Conservation (phyloP, 2,329 filamentous ascomycete genomes). For the Arthrobotrys musiformis region DNA sequence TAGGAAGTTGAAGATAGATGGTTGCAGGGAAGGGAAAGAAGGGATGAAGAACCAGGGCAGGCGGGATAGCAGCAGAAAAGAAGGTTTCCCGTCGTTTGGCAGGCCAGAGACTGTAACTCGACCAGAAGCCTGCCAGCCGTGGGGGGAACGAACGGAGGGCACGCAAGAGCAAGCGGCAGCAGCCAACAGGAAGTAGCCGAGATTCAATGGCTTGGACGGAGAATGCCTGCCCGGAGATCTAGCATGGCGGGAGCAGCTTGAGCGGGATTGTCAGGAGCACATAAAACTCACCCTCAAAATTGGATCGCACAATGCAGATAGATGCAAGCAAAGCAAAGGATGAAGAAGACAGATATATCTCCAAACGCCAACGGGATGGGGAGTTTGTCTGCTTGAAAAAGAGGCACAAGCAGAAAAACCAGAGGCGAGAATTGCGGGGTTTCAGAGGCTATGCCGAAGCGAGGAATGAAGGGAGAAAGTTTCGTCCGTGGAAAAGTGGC, state of each 20-base stretch:
- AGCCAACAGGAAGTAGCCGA: conserved; percentile 48
- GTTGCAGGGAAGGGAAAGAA: conserved; percentile 53
- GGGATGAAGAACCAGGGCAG: conserved; percentile 42
- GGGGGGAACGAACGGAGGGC: conserved; percentile 19
- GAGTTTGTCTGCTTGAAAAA: conserved; percentile 47
- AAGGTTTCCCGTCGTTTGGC: conserved; percentile 38
- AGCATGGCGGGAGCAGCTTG: conserved; percentile 16
- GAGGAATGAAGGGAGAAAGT: conserved; percentile 54
- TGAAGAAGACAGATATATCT: conserved; percentile 54
- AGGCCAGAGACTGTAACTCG: conserved; percentile 42
- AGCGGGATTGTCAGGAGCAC: conserved; percentile 2
- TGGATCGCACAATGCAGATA: conserved; percentile 30
- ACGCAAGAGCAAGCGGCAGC: conserved; percentile 13
- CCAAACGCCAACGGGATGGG: conserved; percentile 45
- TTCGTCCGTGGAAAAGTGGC: conserved; percentile 55
- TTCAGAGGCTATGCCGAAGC: conserved; percentile 56
- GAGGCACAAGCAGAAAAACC: conserved; percentile 49
- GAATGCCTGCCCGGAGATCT: conserved; percentile 3
- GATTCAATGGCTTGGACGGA: conserved; percentile 20
- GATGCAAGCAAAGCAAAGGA: neutral
- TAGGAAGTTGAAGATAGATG: conserved; percentile 35
- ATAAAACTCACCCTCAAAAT: conserved; percentile 45
- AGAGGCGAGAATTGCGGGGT: conserved; percentile 56
- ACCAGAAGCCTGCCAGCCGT: conserved; percentile 26
- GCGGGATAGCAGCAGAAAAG: conserved; percentile 26